Percentiles rank a stretch among this genome's conserved stretches.
Conservation (phyloP, 1,139 yeast genomes). For the Hemisphaericaspora xylanilytica region DNA sequence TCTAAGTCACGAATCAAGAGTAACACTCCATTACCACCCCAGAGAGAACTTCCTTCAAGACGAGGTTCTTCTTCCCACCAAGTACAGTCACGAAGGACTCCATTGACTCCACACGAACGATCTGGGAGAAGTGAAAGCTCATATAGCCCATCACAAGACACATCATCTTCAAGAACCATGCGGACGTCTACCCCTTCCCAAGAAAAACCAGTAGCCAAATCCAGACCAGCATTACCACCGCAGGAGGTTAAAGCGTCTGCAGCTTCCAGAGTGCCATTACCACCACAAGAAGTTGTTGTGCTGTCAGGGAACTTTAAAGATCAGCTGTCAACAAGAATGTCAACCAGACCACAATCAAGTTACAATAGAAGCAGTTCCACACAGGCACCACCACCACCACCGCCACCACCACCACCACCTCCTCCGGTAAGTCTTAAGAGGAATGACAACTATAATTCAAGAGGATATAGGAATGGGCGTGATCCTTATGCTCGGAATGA, state of each 20-base stretch:
- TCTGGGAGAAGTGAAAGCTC: slow-evolving; percentile 5
- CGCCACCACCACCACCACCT: slow-evolving; percentile 9
- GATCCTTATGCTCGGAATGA: slow-evolving; percentile 2
- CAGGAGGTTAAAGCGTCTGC: slow-evolving; percentile 4
- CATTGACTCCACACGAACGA: slow-evolving; percentile 1
- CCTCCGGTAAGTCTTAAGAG: slow-evolving; percentile 4
- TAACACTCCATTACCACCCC: background rate
- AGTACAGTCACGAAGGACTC: background rate
- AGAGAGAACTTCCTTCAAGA: background rate
- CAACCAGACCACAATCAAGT: slow-evolving; percentile 1
- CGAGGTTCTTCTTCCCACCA: background rate
- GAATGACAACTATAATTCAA: slow-evolving; percentile 6
- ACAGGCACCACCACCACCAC: slow-evolving; percentile 11
- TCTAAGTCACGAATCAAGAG: background rate
- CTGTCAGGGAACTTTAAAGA: background rate
- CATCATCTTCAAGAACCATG: slow-evolving; percentile 3
- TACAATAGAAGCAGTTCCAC: slow-evolving; percentile 4
- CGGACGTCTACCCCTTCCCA: slow-evolving; percentile 5
- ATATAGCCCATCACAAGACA: slow-evolving; percentile 5
- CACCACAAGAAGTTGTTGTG: slow-evolving; percentile 14
- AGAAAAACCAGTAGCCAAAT: slow-evolving; percentile 2
- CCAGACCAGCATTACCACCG: slow-evolving; percentile 10
- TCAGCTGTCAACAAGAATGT: background rate
- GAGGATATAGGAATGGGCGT: slow-evolving; percentile 5
- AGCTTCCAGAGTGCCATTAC: slow-evolving; percentile 13